These are phyloP conservation scores for Sclerotinia minor DNA, from an alignment of 2,329 filamentous ascomycete genomes.

Conservation along the genomic window DNA sequence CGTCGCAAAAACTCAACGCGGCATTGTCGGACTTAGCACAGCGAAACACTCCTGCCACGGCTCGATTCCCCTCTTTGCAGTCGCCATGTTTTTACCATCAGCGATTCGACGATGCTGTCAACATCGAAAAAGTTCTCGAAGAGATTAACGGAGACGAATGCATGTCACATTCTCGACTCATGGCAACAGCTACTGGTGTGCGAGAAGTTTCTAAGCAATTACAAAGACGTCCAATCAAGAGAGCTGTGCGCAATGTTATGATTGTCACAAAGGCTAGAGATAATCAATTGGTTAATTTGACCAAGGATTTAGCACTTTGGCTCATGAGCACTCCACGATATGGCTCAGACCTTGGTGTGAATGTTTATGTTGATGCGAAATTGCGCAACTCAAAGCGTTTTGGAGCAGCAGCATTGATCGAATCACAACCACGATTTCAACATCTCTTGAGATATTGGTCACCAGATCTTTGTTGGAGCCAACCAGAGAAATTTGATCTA, in stretches of 20 bases:
- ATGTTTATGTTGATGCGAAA: slow-evolving; percentile 98
- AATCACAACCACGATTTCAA: slow-evolving; percentile 72
- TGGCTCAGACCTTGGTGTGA: slow-evolving; percentile 84
- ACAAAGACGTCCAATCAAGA: slow-evolving; percentile 86
- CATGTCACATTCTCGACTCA: slow-evolving; percentile 89
- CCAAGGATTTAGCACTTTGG: slow-evolving; percentile 84
- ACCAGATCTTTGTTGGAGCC: slow-evolving; percentile 89
- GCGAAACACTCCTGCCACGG: slow-evolving; percentile 42
- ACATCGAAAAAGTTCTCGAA: slow-evolving; percentile 91
- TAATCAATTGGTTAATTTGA: slow-evolving; percentile 87
- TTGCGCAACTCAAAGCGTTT: slow-evolving; percentile 86
- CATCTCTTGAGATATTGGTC: slow-evolving; percentile 95
- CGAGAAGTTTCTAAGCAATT: slow-evolving; percentile 95
- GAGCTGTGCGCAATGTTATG: slow-evolving; percentile 92
- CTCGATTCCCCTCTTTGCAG: slow-evolving; percentile 67
- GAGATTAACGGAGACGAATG: slow-evolving; percentile 88
- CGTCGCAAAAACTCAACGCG: slow-evolving; percentile 61
- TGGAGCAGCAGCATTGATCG: slow-evolving; percentile 69
- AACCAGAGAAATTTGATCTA: slow-evolving; percentile 92
- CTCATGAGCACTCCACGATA: slow-evolving; percentile 86
- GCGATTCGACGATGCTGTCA: slow-evolving; percentile 92
- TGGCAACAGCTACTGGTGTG: slow-evolving; percentile 93
- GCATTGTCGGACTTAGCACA: slow-evolving; percentile 54
- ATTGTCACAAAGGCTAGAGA: slow-evolving; percentile 98
- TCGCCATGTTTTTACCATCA: slow-evolving; percentile 98